A percentile compares a stretch with the other conserved stretches of the same genome.
These are phyloP conservation scores for Pleurotus eryngii DNA, from an alignment of 768 basidiomycete genomes.

Conservation along the genomic window DNA sequence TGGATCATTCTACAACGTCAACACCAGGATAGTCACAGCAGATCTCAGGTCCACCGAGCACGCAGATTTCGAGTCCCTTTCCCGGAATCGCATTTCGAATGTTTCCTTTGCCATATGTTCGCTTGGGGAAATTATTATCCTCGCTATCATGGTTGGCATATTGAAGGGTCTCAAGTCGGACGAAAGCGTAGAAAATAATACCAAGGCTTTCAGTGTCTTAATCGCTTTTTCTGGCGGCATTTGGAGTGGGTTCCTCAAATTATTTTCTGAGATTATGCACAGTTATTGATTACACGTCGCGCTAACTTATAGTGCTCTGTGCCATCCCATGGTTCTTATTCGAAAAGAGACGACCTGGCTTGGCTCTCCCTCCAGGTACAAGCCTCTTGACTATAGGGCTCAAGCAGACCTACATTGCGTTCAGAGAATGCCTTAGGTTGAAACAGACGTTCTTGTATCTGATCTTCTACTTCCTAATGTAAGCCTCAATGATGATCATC, in stretches of 20 bases:
- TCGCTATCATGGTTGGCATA: conserved; percentile 74
- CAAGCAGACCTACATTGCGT: conserved; percentile 60
- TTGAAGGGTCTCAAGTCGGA: conserved; percentile 61
- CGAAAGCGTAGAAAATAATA: conserved; percentile 67
- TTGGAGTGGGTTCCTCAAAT: conserved; percentile 50
- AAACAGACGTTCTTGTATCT: conserved; percentile 76
- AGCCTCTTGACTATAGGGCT: conserved; percentile 63
- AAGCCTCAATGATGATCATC: conserved; percentile 19
- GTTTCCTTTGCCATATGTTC: conserved; percentile 71
- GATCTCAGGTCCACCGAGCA: conserved; percentile 45
- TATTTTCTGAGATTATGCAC: neutral
- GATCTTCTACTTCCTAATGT: conserved; percentile 76
- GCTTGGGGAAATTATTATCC: conserved; percentile 64
- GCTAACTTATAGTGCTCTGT: conserved; percentile 44
- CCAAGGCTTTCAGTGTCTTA: conserved; percentile 70
- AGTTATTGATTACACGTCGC: neutral
- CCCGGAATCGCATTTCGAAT: conserved; percentile 72
- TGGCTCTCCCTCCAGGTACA: conserved; percentile 53
- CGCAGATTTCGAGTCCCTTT: conserved; percentile 53
- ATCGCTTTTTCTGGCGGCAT: conserved; percentile 78
- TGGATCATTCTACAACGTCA: no score
- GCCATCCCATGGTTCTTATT: conserved; percentile 73
- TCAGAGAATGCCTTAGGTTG: conserved; percentile 60
- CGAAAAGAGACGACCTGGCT: conserved; percentile 64
- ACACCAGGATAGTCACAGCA: neutral